Evolutionary conservation across 352 stramenopile genomes (phyloP), one percentile per base, ranked within the genome.

Genomic region (Thalassiosira mediterranea): DNA sequence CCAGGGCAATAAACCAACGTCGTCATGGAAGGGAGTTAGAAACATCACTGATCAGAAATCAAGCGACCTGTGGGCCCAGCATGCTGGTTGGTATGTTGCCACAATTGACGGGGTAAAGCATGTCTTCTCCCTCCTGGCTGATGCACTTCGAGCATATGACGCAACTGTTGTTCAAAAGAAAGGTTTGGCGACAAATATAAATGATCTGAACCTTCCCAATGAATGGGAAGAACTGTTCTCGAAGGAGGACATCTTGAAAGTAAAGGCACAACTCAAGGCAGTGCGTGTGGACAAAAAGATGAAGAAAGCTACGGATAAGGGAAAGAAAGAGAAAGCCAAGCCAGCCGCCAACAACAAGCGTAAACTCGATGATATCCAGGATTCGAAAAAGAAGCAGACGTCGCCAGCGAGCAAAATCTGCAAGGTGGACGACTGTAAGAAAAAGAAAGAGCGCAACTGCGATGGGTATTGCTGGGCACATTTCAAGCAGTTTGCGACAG

Each of bases 11-110:
- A 34, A 59, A 40, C 47, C 34, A 46, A 42, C 34, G 34, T 13
- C 7, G 7, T 13, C 34, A 13, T 66, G 66, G 56, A 68, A 34
- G 32, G 66, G 66, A 28, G 66, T 68, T 1, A 53, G 21, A 23
- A 69, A 61, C 54, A 15, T 68, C 0, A 37, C 28, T 0, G 56
- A 76, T 56, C 31, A 38, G 15, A 31, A 48, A 19, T 57, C 32
- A 19, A 38, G 29, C 46, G 66, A 76, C 61, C 31, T 8, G 19
- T 76, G 66, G 66, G 66, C 66, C 1, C 66, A 68, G 11, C 19
- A 49, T 23, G 56, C 67, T 32, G 66, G 66, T 15, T 76, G 48
- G 42, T 76, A 76, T 56, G 66, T 76, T 44, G 66, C 66, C 15
- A 49, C 10, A 11, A 68, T 76, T 23, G 56, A 68, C 28, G 64